Evolutionary conservation across 1,284 basidiomycete genomes (phyloP), one percentile per base, ranked within the genome.

Genomic region (Clitocybe nebularis): DNA sequence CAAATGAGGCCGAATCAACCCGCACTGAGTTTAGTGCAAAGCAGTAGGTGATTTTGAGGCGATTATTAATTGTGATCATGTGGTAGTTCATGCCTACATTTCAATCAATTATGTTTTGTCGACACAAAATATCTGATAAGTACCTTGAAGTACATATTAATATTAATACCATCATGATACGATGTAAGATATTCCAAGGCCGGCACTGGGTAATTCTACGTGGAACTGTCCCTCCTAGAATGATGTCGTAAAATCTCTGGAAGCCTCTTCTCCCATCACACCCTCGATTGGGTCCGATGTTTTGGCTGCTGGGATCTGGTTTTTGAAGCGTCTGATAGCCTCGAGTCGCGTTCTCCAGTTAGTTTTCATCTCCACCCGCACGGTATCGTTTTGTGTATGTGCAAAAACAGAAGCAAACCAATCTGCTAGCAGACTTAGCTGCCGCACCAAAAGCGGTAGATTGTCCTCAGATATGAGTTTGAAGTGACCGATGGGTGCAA

Each of bases 381-480:
- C 61, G 36, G 84, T 83, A 50, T 92, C 81, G 22, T 70, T 67
- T 45, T 83, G 73, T 6, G 91, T 93, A 49, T 81, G 74, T 50
- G 84, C 73, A 59, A 88, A 95, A 23, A 94, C 80, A 29, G 82
- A 80, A 1, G 89, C 85, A 59, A 95, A 92, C 77, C 91, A 89
- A 64, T 94, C 89, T 2, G 88, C 80, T 42, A 93, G 69, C 36
- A 94, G 68, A 48, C 89, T 85, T 36, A 96, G 77, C 58, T 95
- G 90, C 19, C 94, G 75, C 22, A 95, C 81, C 33, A 95, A 72
- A 14, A 85, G 67, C 2, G 94, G 89, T 7, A 98, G 70, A 48
- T 82, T 87, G 48, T 83, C 78, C 6, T 88, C 85, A 4, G 90
- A 93, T 33, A 97, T 88, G 48, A 97, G 77, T 69, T 95, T 95